phyloP scores from a whole-genome alignment of 169 alveolate species.

The Babesia microti region DNA sequence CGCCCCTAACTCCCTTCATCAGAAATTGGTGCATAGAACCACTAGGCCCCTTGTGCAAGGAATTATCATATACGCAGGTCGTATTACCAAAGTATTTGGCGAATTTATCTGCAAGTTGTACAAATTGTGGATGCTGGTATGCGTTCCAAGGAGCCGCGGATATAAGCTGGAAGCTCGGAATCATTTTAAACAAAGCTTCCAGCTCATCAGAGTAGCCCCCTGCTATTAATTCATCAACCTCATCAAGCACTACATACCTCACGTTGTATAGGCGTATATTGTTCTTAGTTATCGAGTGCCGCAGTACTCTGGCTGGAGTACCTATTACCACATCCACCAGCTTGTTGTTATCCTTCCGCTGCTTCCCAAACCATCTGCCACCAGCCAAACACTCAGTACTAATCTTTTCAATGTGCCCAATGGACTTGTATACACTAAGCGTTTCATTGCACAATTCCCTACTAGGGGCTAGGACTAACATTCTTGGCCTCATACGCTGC shows the following conservation, averaged over 20 bases:
- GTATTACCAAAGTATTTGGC: conserved; percentile 6
- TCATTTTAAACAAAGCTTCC: conserved; percentile 6
- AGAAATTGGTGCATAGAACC: conserved; percentile 32
- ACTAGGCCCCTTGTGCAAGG: conserved; percentile 31
- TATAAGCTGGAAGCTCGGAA: conserved; percentile 5
- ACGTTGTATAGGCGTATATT: conserved; percentile 12
- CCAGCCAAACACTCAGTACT: conserved; percentile 16
- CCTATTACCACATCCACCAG: conserved; percentile 43
- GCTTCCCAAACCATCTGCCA: conserved; percentile 10
- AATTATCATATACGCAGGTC: conserved; percentile 15
- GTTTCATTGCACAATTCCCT: conserved; percentile 31
- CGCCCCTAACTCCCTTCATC: conserved; percentile 16
- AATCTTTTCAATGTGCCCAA: conserved; percentile 25
- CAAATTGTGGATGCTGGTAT: conserved; percentile 17
- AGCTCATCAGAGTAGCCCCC: conserved; percentile 39
- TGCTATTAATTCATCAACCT: conserved; percentile 23
- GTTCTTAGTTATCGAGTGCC: conserved; percentile 12
- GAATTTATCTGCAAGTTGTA: conserved; percentile 12
- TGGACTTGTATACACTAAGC: conserved; percentile 16
- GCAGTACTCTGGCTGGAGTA: conserved; percentile 28
- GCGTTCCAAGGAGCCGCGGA: conserved; percentile 28
- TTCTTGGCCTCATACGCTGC: conserved; percentile 27
- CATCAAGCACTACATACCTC: conserved; percentile 27
- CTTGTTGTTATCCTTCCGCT: conserved; percentile 18
- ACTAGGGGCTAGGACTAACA: conserved; percentile 21